Conservation (phyloP, 306 rosid species). For the peach (Prunus persica) region Prunus_persica_NCBIv2 NC_034012.1:3379001-3379500, state of each 20-base stretch:
- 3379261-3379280: background rate
- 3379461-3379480: conserved; percentile 15
- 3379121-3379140: background rate
- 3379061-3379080: too few species aligned
- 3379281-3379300: conserved; percentile 9
- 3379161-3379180: background rate
- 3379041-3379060: too few species aligned
- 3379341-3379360: background rate
- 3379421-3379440: background rate
- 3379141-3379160: conserved; percentile 7
- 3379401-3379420: background rate
- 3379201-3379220: conserved; percentile 17
- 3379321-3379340: background rate
- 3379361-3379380: background rate
- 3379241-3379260: background rate
- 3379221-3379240: conserved; percentile 1
- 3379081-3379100: background rate
- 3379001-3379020: too few species aligned
- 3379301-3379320: background rate
- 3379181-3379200: background rate
- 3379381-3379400: background rate
- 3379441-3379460: background rate
- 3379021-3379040: too few species aligned
- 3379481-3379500: conserved; percentile 15
- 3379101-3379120: background rate